phyloP scores from a whole-genome alignment of 306 rosid species.

The Casuarina cunninghamiana region DNA sequence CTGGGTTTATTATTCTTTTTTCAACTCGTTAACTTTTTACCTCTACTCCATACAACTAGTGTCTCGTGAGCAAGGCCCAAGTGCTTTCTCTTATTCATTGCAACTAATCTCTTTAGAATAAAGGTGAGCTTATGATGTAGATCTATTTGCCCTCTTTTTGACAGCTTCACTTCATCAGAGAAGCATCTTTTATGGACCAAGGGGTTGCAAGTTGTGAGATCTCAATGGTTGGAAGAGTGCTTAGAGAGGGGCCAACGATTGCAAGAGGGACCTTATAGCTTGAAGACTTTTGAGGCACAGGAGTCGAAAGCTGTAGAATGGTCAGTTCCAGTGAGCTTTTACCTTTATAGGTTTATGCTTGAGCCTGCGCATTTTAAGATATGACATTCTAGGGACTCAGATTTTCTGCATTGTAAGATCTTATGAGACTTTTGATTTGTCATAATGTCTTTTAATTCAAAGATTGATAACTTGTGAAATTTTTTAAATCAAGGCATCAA shows the following conservation, averaged over 20 bases:
- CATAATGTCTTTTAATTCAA: background rate
- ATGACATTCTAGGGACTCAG: background rate
- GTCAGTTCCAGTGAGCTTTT: slow-evolving; percentile 46
- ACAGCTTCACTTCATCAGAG: slow-evolving; percentile 59
- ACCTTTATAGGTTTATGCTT: slow-evolving; percentile 2
- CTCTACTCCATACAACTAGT: background rate
- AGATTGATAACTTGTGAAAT: background rate
- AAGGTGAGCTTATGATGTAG: background rate
- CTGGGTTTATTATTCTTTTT: background rate
- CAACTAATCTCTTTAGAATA: background rate
- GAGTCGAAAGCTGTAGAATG: slow-evolving; percentile 45
- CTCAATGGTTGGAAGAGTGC: slow-evolving; percentile 89
- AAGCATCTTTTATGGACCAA: slow-evolving; percentile 46
- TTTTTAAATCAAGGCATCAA: background rate
- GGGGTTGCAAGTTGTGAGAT: slow-evolving; percentile 60
- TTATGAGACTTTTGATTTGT: background rate
- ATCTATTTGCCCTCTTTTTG: slow-evolving; percentile 8
- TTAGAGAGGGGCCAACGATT: slow-evolving; percentile 52
- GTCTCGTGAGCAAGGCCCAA: background rate
- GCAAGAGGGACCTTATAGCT: slow-evolving; percentile 71
- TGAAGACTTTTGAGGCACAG: slow-evolving; percentile 53
- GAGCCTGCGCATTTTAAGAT: background rate
- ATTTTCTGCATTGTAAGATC: background rate
- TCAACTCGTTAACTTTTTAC: slow-evolving; percentile 3
- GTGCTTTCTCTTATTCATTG: background rate